phyloP scores from a whole-genome alignment of 495 filamentous ascomycete genomes.

The Penicillium odoratum region DNA sequence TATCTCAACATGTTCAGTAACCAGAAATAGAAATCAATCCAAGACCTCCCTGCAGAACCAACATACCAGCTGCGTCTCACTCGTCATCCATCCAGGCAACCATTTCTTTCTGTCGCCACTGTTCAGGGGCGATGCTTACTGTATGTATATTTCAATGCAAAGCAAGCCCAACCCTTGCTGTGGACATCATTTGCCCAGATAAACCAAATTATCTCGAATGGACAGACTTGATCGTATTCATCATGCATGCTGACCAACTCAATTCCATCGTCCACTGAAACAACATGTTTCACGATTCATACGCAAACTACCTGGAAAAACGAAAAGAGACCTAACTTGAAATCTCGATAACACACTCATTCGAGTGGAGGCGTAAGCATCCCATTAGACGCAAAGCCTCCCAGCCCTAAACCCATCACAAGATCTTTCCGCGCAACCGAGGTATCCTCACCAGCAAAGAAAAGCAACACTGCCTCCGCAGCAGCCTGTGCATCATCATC shows the following conservation, averaged over 20 bases:
- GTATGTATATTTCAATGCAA: background rate
- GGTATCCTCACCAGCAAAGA: constrained; percentile 29
- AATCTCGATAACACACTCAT: background rate
- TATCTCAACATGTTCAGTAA: background rate
- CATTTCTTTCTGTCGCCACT: constrained; percentile 20
- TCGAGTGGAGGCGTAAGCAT: constrained; percentile 29
- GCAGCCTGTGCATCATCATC: constrained; percentile 41
- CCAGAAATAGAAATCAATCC: background rate
- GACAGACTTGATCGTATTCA: background rate
- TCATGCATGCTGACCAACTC: constrained; percentile 1
- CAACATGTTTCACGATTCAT: background rate
- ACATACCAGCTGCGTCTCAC: constrained; percentile 21
- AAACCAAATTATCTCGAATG: background rate
- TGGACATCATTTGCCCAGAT: background rate
- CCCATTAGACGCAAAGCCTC: constrained; percentile 7
- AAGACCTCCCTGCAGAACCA: background rate
- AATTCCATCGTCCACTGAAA: constrained; percentile 1
- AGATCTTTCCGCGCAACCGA: background rate
- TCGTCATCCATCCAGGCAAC: constrained; percentile 12
- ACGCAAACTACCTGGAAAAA: too few relatives aligned
- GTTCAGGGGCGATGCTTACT: constrained; percentile 17
- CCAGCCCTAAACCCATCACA: background rate
- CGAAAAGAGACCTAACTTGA: background rate
- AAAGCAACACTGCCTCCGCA: constrained; percentile 38
- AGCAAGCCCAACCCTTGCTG: background rate